Evolutionary conservation across 352 stramenopile genomes (phyloP), one percentile per base, ranked within the genome.

Genomic region (Thalassiosira pacifica): DNA sequence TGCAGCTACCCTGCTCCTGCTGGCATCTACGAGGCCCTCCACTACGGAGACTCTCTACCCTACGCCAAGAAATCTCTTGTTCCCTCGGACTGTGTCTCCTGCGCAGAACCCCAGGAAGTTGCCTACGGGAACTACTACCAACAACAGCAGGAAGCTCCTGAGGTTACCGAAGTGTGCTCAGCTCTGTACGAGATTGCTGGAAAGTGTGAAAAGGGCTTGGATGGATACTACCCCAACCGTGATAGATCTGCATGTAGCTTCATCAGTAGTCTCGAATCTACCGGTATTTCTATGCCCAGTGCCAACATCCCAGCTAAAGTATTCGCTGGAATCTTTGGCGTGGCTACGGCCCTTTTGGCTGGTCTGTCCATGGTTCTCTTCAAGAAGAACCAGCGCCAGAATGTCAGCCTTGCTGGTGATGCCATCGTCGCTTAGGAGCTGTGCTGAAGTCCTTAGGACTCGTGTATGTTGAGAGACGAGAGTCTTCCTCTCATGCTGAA

Each of bases 41-140:
- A 88, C 84, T 92, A 92, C 45, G 86, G 87, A 57, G 31, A 34
- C 0, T 57, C 70, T 13, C 76, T 93, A 73, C 89, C 89, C 26
- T 93, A 87, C 68, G n/a, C 69, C 13, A 84, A 69, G 1, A 48
- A 88, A 52, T 83, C 84, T 5, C 84, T 93, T 18, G 59, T 93
- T 31, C 59, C 27, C 0, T 42, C 40, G 22, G 82, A 83, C 19
- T 93, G 89, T 69, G 81, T 90, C 18, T 83, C 78, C 19, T 93
- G 89, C 72, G 76, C 76, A 59, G 34, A 76, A 22, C 48, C 66
- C 53, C 67, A 77, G 16, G 68, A 74, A 60, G 37, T 83, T 24
- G 48, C 87, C 0, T 72, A 87, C 71, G 18, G 86, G 2, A 90
- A 89, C 71, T 70, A 90, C 60, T 64, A 22, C 1, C 42, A 74